Percentiles rank a stretch among this genome's conserved stretches.
Evolutionary conservation across 2,329 filamentous ascomycete genomes (phyloP).

Genomic region (Fusarium camptoceras): DNA sequence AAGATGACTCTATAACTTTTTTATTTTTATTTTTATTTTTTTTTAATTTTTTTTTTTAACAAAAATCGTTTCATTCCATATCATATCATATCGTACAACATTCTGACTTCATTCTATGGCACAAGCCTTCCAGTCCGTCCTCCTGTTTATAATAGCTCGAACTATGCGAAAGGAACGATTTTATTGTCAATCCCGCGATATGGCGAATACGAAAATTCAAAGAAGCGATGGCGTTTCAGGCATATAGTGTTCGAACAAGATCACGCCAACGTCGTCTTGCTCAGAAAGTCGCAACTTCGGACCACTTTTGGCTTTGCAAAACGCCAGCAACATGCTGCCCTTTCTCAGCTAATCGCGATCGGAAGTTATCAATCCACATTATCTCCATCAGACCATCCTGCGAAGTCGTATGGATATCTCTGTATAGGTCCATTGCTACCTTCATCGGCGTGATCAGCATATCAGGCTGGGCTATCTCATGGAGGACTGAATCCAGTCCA

Average conservation of each 20-base stretch:
- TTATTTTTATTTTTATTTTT: too few relatives aligned
- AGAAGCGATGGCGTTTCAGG: neutral
- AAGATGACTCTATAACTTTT: neutral
- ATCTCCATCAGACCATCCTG: conserved; percentile 59
- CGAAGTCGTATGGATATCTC: conserved; percentile 52
- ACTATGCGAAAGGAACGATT: neutral
- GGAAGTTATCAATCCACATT: conserved; percentile 62
- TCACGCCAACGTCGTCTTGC: neutral
- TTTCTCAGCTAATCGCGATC: conserved; percentile 53
- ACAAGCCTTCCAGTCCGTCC: neutral
- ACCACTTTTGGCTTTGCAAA: conserved; percentile 56
- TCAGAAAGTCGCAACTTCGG: conserved; percentile 50
- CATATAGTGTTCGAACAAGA: neutral
- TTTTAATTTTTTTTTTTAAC: too few relatives aligned
- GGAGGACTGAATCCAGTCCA: conserved; percentile 61
- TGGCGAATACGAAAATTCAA: neutral
- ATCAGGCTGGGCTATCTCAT: conserved; percentile 59
- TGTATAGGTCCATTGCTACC: conserved; percentile 58
- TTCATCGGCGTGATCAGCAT: conserved; percentile 58
- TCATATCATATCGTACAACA: neutral
- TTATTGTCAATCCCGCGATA: neutral
- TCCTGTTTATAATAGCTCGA: neutral
- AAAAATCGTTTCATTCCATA: too few relatives aligned
- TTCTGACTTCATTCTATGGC: neutral
- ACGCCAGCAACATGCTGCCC: conserved; percentile 57